Base-by-base conservation (phyloP, 371 early-diverging fungal species). In the Rhizopus delemar region DNA sequence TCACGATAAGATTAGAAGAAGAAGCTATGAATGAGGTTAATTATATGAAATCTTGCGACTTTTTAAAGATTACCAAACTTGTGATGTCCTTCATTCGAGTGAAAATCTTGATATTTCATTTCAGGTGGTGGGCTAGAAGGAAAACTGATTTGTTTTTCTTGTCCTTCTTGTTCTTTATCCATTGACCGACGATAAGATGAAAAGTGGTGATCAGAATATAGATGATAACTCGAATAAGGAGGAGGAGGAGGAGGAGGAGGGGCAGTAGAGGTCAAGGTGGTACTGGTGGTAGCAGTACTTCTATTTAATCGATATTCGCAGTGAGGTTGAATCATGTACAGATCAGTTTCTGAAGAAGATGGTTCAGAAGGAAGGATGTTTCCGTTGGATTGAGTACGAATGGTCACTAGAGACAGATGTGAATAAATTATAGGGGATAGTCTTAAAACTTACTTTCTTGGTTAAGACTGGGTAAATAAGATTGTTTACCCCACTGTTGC, bases 91-190 rank as follows among this genome's bases (percentile, higher is more conserved):
- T 38, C 5, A 15, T 11, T 15, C 0, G 43, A 6, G 8, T 8
- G 5, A 43, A 11, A 43, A 15, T 55, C 33, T 15, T 45, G 15
- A 55, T 43, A 55, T 16, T 55, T 43, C 32, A 43, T 32, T 31
- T 55, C 55, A 11, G 55, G 55, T 55, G 55, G 55, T 55, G 55
- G 55, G 43, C 55, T 55, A 5, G 55, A 43, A 45, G 55, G 55
- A 31, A 55, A 43, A 9, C 32, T 7, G 11, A 55, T 55, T 6
- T 41, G 55, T 15, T 55, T 43, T 32, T 55, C 49, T 22, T 5
- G 3, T 9, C 28, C 48, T 29, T 48, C 48, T 48, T 38, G 8
- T 38, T 29, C 48, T n/a, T 43, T 15, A 2, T n/a, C 15, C n/a
- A 11, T n/a, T 6, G 43, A 43, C n/a, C 15, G 11, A n/a, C 43